A percentile compares a stretch with the other conserved stretches of the same genome.
These are phyloP conservation scores for Phytophthora idaei DNA, from an alignment of 352 stramenopile genomes.

Conservation along the genomic window DNA sequence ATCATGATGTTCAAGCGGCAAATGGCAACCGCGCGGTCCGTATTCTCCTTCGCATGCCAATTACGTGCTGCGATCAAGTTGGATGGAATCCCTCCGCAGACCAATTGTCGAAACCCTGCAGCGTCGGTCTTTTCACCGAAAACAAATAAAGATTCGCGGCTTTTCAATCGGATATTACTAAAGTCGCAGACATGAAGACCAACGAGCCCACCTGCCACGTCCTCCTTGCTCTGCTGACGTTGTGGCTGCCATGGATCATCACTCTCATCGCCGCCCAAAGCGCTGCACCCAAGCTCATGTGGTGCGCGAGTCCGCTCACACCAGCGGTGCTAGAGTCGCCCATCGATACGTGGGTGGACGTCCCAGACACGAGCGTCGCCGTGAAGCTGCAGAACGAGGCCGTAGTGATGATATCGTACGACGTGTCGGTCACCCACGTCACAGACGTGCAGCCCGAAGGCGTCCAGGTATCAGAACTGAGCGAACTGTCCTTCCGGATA, in stretches of 20 bases:
- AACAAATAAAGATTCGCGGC: constrained; percentile 26
- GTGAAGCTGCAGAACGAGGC: constrained; percentile 66
- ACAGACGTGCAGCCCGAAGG: constrained; percentile 15
- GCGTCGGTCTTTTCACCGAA: neutral
- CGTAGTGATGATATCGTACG: constrained; percentile 70
- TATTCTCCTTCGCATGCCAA: neutral
- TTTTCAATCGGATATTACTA: constrained; percentile 12
- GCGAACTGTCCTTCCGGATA: constrained; percentile 70
- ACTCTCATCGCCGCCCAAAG: constrained; percentile 11
- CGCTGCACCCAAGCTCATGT: constrained; percentile 60
- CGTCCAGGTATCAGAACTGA: constrained; percentile 33
- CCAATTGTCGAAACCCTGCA: constrained; percentile 1
- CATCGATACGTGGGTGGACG: constrained; percentile 57
- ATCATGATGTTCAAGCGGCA: neutral
- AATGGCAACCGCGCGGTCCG: neutral
- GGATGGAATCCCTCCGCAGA: neutral
- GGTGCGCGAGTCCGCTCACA: constrained; percentile 63
- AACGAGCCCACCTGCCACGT: neutral
- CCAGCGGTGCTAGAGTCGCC: constrained; percentile 35
- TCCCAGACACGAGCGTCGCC: constrained; percentile 53
- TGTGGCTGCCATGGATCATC: constrained; percentile 3
- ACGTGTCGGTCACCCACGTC: constrained; percentile 65
- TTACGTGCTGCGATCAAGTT: neutral
- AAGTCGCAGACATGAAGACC: constrained; percentile 5
- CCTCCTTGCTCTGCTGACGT: neutral